These are phyloP conservation scores for Cubamyces lactineus DNA, from an alignment of 768 basidiomycete genomes.

Conservation along the genomic window DNA sequence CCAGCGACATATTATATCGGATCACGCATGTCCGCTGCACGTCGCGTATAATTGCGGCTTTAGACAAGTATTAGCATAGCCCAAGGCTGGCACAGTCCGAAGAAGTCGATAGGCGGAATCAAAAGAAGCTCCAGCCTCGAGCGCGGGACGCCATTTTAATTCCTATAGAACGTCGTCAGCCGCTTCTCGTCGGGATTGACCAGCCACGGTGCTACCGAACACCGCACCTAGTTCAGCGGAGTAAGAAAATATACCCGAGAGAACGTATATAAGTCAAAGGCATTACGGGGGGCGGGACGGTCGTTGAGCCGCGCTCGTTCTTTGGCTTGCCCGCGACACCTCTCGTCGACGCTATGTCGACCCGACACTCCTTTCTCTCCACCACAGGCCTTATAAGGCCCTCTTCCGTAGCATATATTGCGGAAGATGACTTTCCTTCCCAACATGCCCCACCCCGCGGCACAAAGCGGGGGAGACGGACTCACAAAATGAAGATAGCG, in stretches of 20 bases:
- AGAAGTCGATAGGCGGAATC: neutral
- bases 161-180: too few species aligned
- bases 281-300: neutral
- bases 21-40: neutral
- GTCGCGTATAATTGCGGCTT: neutral
- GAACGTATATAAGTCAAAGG: neutral
- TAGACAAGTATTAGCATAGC: neutral
- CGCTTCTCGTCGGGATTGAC: too few species aligned
- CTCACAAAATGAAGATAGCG: neutral
- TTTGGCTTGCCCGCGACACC: slow-evolving; percentile 37
- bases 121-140: neutral
- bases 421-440: slow-evolving; percentile 14
- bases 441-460: slow-evolving; percentile 24
- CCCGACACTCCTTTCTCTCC: slow-evolving; percentile 47
- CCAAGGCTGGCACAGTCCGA: neutral
- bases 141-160: neutral
- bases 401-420: slow-evolving; percentile 18
- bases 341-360: slow-evolving; percentile 28
- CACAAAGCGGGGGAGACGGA: slow-evolving; percentile 23
- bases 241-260: neutral
- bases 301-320: slow-evolving; percentile 31
- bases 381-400: slow-evolving; percentile 36
- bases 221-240: neutral
- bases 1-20: too few species aligned
- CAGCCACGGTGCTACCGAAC: slow-evolving; percentile 5